phyloP scores from a whole-genome alignment of 2,329 filamentous ascomycete genomes.

The Coleophoma crateriformis region DNA sequence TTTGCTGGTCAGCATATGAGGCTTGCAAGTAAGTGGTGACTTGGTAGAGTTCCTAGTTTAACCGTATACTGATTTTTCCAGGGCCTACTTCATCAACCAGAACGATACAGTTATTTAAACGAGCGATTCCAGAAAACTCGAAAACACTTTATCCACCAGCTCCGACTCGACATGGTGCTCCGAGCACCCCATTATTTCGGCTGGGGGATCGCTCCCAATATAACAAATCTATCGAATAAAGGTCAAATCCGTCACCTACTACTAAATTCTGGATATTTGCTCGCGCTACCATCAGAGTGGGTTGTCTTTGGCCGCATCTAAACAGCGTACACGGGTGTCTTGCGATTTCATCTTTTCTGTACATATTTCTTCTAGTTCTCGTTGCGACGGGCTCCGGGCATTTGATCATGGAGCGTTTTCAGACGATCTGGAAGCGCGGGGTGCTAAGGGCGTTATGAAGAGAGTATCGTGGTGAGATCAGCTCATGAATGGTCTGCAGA shows the following conservation, averaged over 20 bases:
- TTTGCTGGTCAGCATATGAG: conserved; percentile 85
- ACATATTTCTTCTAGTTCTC: conserved; percentile 7
- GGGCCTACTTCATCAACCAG: conserved; percentile 55
- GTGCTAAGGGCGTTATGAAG: conserved; percentile 5
- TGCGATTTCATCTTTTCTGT: conserved; percentile 7
- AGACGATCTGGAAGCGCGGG: background rate
- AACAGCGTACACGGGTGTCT: too few species aligned
- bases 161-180: too few species aligned
- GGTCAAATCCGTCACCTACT: background rate
- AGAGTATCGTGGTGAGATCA: conserved; percentile 2
- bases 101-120: conserved; percentile 33
- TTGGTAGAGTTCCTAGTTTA: background rate
- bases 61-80: conserved; percentile 17
- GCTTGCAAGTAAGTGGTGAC: conserved; percentile 54
- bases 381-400: background rate
- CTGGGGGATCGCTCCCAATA: background rate
- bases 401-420: conserved; percentile 5
- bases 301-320: background rate
- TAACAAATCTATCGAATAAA: too few species aligned
- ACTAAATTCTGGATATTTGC: conserved; percentile 4
- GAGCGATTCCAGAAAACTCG: too few species aligned
- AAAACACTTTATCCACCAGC: too few species aligned
- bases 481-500: conserved; percentile 4
- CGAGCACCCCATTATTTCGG: too few species aligned
- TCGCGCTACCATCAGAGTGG: background rate